Evolutionary conservation across 208 protist species (phyloP).

Genomic region (Crithidia expoeki): DNA sequence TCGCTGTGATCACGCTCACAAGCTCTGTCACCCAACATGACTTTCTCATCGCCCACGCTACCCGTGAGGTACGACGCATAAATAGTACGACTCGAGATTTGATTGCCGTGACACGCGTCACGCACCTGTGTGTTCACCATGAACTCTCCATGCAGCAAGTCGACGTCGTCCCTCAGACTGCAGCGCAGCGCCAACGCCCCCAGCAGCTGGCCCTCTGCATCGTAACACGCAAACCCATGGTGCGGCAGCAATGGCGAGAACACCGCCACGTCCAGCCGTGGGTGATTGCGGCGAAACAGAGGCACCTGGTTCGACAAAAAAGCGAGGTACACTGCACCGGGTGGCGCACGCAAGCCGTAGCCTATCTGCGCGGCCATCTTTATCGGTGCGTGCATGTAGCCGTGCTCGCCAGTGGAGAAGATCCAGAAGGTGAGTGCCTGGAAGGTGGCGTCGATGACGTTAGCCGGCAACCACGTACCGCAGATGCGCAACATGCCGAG

Average conservation of each 20-base stretch:
- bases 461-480: constrained; percentile 44
- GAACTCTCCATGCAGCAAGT: constrained; percentile 39
- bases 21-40: neutral
- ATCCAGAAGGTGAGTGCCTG: constrained; percentile 75
- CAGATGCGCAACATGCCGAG: constrained; percentile 34
- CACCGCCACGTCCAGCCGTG: constrained; percentile 2
- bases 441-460: constrained; percentile 56
- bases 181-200: constrained; percentile 64
- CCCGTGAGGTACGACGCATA: constrained; percentile 42
- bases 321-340: constrained; percentile 40
- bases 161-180: constrained; percentile 26
- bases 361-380: constrained; percentile 22
- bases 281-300: constrained; percentile 68
- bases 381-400: constrained; percentile 53
- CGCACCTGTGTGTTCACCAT: constrained; percentile 25
- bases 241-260: constrained; percentile 52
- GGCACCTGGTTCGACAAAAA: constrained; percentile 73
- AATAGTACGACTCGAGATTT: constrained; percentile 17
- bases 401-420: constrained; percentile 63
- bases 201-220: constrained; percentile 34
- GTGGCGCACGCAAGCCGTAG: constrained; percentile 36
- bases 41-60: constrained; percentile 27
- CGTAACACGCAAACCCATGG: constrained; percentile 79
- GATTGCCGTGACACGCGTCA: constrained; percentile 15
- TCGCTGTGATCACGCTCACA: neutral